A percentile compares a stretch with the other conserved stretches of the same genome.
These are phyloP conservation scores for Diaporthe citri DNA, from an alignment of 2,329 filamentous ascomycete genomes.

Conservation along the genomic window DNA sequence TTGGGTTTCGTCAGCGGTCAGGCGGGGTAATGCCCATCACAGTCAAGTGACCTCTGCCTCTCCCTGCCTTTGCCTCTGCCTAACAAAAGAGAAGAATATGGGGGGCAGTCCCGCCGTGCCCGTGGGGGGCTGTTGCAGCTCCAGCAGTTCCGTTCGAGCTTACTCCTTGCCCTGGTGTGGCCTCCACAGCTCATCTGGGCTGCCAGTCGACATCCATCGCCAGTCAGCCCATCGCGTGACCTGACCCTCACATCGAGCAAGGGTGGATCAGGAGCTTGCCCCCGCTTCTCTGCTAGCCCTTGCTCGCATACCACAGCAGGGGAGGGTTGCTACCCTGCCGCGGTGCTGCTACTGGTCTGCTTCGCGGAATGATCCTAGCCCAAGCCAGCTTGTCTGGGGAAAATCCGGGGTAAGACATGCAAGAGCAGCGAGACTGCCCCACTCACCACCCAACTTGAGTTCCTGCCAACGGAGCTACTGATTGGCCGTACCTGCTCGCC, in stretches of 20 bases:
- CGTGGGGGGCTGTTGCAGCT: conserved; percentile 10
- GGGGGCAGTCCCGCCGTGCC: not conserved
- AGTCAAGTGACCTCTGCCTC: conserved; percentile 27
- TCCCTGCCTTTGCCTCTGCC: not conserved
- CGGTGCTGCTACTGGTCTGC: not conserved
- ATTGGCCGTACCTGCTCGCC: conserved; percentile 4
- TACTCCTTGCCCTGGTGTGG: not conserved
- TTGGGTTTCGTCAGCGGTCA: conserved; percentile 31
- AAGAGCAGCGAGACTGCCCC: conserved; percentile 23
- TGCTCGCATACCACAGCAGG: not conserved
- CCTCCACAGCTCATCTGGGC: not conserved
- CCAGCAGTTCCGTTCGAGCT: not conserved
- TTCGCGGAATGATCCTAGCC: conserved; percentile 18
- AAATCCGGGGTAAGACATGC: conserved; percentile 39
- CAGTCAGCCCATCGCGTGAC: conserved; percentile 39
- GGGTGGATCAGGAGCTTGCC: conserved; percentile 29
- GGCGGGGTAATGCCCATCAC: conserved; percentile 19
- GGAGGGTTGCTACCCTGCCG: conserved; percentile 2
- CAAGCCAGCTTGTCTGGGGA: conserved; percentile 31
- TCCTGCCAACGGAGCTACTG: conserved; percentile 19
- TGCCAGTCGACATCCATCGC: not conserved
- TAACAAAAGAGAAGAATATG: not conserved
- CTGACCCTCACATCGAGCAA: conserved; percentile 17
- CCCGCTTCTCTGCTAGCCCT: not conserved
- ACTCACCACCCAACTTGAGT: conserved; percentile 21